Percentiles rank a stretch among this genome's conserved stretches.
Evolutionary conservation across 768 basidiomycete species (phyloP).

Genomic region (Postia placenta): DNA sequence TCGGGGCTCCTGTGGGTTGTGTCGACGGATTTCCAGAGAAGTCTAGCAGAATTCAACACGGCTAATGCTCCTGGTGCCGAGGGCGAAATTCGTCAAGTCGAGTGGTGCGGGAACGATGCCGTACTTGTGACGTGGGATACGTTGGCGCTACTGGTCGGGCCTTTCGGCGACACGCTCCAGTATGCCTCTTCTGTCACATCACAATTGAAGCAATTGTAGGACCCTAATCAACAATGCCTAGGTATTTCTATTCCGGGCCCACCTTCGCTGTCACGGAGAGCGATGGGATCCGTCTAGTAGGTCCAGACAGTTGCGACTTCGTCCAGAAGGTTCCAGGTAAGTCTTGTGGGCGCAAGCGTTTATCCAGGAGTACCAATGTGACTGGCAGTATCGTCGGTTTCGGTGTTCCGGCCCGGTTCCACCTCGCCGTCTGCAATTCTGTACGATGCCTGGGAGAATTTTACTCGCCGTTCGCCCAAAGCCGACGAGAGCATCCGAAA

Average conservation of each 20-base stretch:
- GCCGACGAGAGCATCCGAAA: constrained; percentile 89
- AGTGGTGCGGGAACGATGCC: constrained; percentile 97
- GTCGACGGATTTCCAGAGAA: constrained; percentile 88
- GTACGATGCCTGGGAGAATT: constrained; percentile 89
- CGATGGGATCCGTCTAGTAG: constrained; percentile 85
- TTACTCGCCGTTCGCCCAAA: constrained; percentile 77
- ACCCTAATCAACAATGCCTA: constrained; percentile 25
- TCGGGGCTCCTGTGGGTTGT: constrained; percentile 82
- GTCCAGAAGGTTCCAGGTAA: constrained; percentile 90
- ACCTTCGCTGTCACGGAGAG: constrained; percentile 78
- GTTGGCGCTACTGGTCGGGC: constrained; percentile 81
- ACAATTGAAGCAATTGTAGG: neutral
- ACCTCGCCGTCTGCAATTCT: constrained; percentile 87
- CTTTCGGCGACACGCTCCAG: constrained; percentile 83
- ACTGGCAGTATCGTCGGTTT: constrained; percentile 64
- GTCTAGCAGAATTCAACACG: constrained; percentile 83
- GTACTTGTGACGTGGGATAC: constrained; percentile 81
- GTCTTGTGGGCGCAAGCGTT: constrained; percentile 21
- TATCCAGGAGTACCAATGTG: neutral
- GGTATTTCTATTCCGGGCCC: constrained; percentile 74
- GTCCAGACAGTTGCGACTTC: constrained; percentile 77
- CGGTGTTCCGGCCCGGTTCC: constrained; percentile 90
- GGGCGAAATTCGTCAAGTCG: constrained; percentile 62
- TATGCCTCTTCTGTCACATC: constrained; percentile 35
- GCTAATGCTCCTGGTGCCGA: constrained; percentile 44